Conservation (phyloP, 345 rosid genomes). For the Firmiana major region DNA sequence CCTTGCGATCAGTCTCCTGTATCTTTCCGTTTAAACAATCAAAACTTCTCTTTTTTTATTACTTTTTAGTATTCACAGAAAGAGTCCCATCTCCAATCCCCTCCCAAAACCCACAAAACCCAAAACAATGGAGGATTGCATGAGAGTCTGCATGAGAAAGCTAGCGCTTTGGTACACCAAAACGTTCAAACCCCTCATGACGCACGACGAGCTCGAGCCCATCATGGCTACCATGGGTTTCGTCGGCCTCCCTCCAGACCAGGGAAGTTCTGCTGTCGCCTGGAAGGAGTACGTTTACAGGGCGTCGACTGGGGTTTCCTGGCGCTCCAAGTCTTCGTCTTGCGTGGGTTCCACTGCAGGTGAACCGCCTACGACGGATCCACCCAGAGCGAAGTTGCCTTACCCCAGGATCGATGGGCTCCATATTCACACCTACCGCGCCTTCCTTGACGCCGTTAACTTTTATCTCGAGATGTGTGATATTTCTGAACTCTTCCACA, state of each 20-base stretch:
- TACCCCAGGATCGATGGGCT: constrained; percentile 56
- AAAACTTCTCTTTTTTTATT: neutral
- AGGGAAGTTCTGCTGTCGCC: neutral
- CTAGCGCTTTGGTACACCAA: constrained; percentile 50
- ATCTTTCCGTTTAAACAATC: neutral
- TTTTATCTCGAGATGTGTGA: constrained; percentile 40
- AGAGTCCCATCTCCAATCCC: neutral
- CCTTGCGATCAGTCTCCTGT: neutral
- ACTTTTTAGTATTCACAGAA: neutral
- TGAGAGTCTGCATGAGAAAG: constrained; percentile 47
- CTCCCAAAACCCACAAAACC: neutral
- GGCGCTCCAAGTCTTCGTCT: constrained; percentile 13
- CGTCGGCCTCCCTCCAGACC: constrained; percentile 23
- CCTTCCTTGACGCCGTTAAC: constrained; percentile 50
- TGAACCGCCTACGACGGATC: constrained; percentile 13
- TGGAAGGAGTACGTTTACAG: constrained; percentile 42
- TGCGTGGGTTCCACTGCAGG: neutral
- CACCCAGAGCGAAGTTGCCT: constrained; percentile 37
- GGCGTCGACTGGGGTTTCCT: neutral
- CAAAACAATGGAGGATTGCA: constrained; percentile 27
- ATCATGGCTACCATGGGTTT: constrained; percentile 48
- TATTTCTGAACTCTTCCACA: constrained; percentile 44
- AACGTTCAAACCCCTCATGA: constrained; percentile 48
- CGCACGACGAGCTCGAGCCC: constrained; percentile 44
- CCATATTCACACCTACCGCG: constrained; percentile 40